phyloP scores from a whole-genome alignment of 208 protist genomes.

The Novymonas esmeraldas region DNA sequence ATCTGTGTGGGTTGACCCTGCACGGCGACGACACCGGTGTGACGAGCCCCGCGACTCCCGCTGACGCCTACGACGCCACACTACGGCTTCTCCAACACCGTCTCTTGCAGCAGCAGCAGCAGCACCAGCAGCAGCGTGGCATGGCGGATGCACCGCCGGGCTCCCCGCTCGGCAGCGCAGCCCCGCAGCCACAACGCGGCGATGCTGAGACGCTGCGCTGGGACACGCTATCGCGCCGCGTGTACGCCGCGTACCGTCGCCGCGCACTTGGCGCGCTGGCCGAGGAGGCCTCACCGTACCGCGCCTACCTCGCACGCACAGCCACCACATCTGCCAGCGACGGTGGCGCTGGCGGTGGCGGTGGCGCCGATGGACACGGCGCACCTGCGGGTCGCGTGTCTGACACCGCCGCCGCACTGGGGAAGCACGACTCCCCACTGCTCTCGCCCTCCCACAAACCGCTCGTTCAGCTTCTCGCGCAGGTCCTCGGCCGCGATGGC shows the following conservation, averaged over 20 bases:
- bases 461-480: conserved; percentile 8
- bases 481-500: neutral
- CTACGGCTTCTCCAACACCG: conserved; percentile 53
- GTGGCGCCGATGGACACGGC: too few species aligned
- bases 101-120: conserved; percentile 12
- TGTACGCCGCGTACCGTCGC: conserved; percentile 22
- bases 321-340: neutral
- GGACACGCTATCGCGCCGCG: conserved; percentile 26
- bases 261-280: conserved; percentile 11
- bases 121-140: neutral
- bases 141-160: neutral
- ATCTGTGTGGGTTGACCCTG: conserved; percentile 12
- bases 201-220: neutral
- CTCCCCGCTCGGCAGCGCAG: neutral
- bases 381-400: too few species aligned
- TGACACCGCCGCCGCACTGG: too few species aligned
- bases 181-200: neutral
- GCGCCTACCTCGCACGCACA: conserved; percentile 2
- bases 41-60: conserved; percentile 4
- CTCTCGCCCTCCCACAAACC: neutral
- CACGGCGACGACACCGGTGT: neutral
- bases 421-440: neutral
- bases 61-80: conserved; percentile 63
- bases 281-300: conserved; percentile 21
- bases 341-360: neutral